phyloP scores from a whole-genome alignment of 257 asterid species.

The Solanum sejunctum region DNA sequence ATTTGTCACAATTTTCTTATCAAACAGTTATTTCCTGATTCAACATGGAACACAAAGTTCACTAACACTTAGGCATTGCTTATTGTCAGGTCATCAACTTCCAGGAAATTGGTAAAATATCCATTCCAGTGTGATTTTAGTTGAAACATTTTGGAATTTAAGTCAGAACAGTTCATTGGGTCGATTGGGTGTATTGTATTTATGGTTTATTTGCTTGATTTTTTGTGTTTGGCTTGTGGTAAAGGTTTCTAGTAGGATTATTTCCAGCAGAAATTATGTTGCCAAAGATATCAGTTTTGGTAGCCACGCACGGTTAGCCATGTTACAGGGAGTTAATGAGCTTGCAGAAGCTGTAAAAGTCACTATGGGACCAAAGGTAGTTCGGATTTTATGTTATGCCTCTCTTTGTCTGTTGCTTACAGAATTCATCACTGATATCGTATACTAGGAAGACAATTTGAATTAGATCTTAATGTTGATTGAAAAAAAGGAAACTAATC shows the following conservation, averaged over 20 bases:
- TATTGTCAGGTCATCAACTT: slow-evolving; percentile 54
- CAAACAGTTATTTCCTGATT: neutral
- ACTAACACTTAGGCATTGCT: neutral
- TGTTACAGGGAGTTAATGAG: slow-evolving; percentile 83
- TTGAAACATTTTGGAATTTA: neutral
- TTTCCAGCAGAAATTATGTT: slow-evolving; percentile 57
- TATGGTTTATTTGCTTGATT: neutral
- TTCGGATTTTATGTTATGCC: neutral
- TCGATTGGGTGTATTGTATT: neutral
- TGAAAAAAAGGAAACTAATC: neutral
- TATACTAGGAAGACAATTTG: neutral
- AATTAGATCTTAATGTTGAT: neutral
- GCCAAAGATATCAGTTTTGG: slow-evolving; percentile 83
- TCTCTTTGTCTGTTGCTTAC: neutral
- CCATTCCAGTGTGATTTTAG: neutral
- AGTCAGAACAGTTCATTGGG: neutral
- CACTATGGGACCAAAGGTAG: slow-evolving; percentile 96
- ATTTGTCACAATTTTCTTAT: neutral
- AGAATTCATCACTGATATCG: neutral
- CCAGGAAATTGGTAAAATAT: slow-evolving; percentile 36
- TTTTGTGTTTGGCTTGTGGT: neutral
- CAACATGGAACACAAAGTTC: neutral
- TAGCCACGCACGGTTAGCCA: slow-evolving; percentile 57
- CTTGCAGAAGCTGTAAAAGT: slow-evolving; percentile 93
- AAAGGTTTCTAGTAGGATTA: slow-evolving; percentile 38